Evolutionary conservation across 1,284 basidiomycete genomes (phyloP), one percentile per base, ranked within the genome.

Genomic region (Ustilago nuda): DNA sequence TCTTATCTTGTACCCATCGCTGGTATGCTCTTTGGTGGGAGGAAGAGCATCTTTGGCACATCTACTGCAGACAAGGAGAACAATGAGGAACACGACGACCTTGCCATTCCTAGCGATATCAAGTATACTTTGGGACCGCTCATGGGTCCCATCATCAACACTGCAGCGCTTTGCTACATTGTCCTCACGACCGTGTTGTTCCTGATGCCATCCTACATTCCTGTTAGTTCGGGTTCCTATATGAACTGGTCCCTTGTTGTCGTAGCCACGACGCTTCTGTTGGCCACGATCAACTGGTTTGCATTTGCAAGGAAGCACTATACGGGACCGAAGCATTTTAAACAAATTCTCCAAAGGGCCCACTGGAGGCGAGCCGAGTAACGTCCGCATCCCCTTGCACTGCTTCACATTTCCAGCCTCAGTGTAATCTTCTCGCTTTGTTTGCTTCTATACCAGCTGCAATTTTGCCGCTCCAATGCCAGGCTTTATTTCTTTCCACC

Each of bases 191-290:
- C 66, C 2, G 74, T 76, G 19, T 53, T 76, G 9, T 76, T 76
- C 56, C 54, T 76, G 12, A 54, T 76, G 36, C 74, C 74, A 2
- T 52, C 52, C 2, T 61, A 62, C 23, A 56, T 68, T 11, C 74
- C 74, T 15, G 70, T 76, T 27, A 62, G 61, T 3, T 65, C 61
- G n/a, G 70, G 62, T 12, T 56, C 58, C 9, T n/a, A 52, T 3
- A 73, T 76, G 74, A 76, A 76, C 39, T 76, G 65, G 35, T 59
- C 64, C 3, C 65, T 76, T 3, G 69, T 68, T 9, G 73, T 76
- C 4, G 64, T 76, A 8, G 64, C 30, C 9, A 48, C 60, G 2
- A 61, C 65, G 0, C 6, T 65, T 4, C 6, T 65, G 2, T 32
- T 76, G 32, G 73, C 73, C 0, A 45, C 53, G 5, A 46, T 64